Percentiles rank a stretch among this genome's conserved stretches.
phyloP scores from a whole-genome alignment of 371 early-diverging fungal genomes.

The Capillidium heterosporum region DNA sequence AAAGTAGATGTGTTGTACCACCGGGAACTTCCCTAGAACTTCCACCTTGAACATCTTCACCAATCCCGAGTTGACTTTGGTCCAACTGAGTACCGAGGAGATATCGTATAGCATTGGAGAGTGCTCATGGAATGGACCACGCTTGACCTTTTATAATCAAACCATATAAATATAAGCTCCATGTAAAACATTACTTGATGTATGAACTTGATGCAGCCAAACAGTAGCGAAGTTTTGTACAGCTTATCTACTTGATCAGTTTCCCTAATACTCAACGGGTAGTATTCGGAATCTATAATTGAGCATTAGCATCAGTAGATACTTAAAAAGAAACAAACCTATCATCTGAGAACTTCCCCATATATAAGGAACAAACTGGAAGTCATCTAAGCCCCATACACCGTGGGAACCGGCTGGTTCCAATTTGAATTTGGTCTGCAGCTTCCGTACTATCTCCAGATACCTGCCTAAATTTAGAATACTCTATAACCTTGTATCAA shows the following conservation, averaged over 20 bases:
- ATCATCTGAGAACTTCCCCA: slow-evolving; percentile 84
- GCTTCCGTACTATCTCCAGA: slow-evolving; percentile 54
- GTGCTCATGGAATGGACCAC: slow-evolving; percentile 54
- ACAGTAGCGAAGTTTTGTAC: slow-evolving; percentile 68
- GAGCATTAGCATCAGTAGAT: slow-evolving; percentile 14
- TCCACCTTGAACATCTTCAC: slow-evolving; percentile 93
- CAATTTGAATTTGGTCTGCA: slow-evolving; percentile 79
- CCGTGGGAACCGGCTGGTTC: slow-evolving; percentile 99
- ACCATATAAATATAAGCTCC: not conserved
- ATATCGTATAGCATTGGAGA: slow-evolving; percentile 92
- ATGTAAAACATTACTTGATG: slow-evolving; percentile 22
- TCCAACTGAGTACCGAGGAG: slow-evolving; percentile 68
- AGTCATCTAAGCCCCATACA: slow-evolving; percentile 97
- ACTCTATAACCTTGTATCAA: not conserved
- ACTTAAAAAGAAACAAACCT: slow-evolving; percentile 12
- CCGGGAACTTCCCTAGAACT: slow-evolving; percentile 87
- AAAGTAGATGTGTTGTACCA: slow-evolving; percentile 95
- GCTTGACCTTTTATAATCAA: slow-evolving; percentile 24
- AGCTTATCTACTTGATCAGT: slow-evolving; percentile 41
- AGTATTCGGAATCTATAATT: slow-evolving; percentile 22
- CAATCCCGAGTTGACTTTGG: slow-evolving; percentile 85
- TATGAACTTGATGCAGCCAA: slow-evolving; percentile 70
- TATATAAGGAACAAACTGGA: slow-evolving; percentile 91
- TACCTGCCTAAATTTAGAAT: slow-evolving; percentile 30
- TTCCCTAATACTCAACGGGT: slow-evolving; percentile 54